phyloP scores from a whole-genome alignment of 495 filamentous ascomycete species.

The Aspergillus sclerotiicarbonarius region DNA sequence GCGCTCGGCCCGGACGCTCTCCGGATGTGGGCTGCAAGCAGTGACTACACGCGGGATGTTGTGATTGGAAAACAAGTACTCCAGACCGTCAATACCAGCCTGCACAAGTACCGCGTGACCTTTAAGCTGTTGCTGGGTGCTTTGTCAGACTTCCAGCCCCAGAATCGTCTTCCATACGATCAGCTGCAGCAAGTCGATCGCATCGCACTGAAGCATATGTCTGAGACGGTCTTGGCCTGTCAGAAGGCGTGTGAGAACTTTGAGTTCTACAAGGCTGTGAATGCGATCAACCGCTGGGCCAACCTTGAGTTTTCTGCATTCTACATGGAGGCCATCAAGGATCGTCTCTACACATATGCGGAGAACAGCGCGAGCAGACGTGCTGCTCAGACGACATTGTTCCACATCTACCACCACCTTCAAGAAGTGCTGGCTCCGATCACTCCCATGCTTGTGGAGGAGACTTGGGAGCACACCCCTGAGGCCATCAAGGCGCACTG shows the following conservation, averaged over 20 bases:
- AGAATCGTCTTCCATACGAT: slow-evolving; percentile 36
- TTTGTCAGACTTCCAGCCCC: slow-evolving; percentile 57
- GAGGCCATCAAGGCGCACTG: slow-evolving; percentile 53
- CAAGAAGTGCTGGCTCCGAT: slow-evolving; percentile 76
- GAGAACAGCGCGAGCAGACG: slow-evolving; percentile 51
- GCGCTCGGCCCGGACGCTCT: slow-evolving; percentile 77
- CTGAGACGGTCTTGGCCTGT: slow-evolving; percentile 57
- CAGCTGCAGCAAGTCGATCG: slow-evolving; percentile 58
- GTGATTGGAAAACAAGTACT: slow-evolving; percentile 73
- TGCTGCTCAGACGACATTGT: slow-evolving; percentile 64
- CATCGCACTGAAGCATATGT: slow-evolving; percentile 74
- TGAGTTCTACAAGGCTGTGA: slow-evolving; percentile 79
- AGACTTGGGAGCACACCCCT: slow-evolving; percentile 79
- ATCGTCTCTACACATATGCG: slow-evolving; percentile 79
- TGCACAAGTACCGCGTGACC: slow-evolving; percentile 83
- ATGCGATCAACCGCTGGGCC: slow-evolving; percentile 73
- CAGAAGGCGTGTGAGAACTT: slow-evolving; percentile 61
- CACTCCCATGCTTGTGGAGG: slow-evolving; percentile 80
- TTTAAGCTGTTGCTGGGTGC: slow-evolving; percentile 87
- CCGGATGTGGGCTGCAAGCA: slow-evolving; percentile 87
- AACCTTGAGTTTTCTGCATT: slow-evolving; percentile 82
- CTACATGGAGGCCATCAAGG: slow-evolving; percentile 90
- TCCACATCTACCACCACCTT: slow-evolving; percentile 66
- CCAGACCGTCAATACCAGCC: slow-evolving; percentile 63
- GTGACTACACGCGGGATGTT: slow-evolving; percentile 88